Conservation (phyloP, 176 grass and related monocot species). For the Musa itinerans region DNA sequence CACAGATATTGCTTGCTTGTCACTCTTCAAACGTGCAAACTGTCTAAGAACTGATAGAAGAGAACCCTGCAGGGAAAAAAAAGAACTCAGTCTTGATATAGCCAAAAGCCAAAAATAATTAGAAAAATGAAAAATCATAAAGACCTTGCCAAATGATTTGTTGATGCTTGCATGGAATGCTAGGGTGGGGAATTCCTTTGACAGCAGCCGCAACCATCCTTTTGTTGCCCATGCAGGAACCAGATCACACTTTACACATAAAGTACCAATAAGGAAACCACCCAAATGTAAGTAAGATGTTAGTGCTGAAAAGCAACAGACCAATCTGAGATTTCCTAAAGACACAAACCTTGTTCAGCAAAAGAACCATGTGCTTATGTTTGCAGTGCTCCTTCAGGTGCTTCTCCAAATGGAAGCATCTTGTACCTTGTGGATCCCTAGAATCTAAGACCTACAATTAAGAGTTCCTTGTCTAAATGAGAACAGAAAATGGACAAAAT, state of each 20-base stretch:
- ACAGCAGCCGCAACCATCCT: slow-evolving; percentile 77
- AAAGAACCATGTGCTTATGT: slow-evolving; percentile 88
- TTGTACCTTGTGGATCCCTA: slow-evolving; percentile 90
- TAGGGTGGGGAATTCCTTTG: slow-evolving; percentile 79
- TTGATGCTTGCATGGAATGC: slow-evolving; percentile 96
- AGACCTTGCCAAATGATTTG: slow-evolving; percentile 91
- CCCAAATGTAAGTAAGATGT: background rate
- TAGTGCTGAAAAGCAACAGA: background rate
- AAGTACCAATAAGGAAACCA: slow-evolving; percentile 14
- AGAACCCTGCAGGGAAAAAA: slow-evolving; percentile 49
- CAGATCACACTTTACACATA: slow-evolving; percentile 69
- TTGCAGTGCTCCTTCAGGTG: slow-evolving; percentile 82
- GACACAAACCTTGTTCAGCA: slow-evolving; percentile 74
- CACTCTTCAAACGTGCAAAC: slow-evolving; percentile 82
- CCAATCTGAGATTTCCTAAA: background rate
- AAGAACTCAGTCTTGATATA: background rate
- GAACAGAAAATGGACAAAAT: background rate
- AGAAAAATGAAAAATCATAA: slow-evolving; percentile 11
- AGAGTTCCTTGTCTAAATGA: background rate
- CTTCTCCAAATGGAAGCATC: slow-evolving; percentile 91
- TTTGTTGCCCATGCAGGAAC: slow-evolving; percentile 94
- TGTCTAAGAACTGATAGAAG: slow-evolving; percentile 87
- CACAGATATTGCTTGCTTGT: slow-evolving; percentile 97
- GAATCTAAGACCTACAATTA: slow-evolving; percentile 71
- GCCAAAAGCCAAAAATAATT: background rate